A percentile compares a stretch with the other conserved stretches of the same genome.
phyloP scores from a whole-genome alignment of 2,329 filamentous ascomycete species.

The Ceratocystis papillata region DNA sequence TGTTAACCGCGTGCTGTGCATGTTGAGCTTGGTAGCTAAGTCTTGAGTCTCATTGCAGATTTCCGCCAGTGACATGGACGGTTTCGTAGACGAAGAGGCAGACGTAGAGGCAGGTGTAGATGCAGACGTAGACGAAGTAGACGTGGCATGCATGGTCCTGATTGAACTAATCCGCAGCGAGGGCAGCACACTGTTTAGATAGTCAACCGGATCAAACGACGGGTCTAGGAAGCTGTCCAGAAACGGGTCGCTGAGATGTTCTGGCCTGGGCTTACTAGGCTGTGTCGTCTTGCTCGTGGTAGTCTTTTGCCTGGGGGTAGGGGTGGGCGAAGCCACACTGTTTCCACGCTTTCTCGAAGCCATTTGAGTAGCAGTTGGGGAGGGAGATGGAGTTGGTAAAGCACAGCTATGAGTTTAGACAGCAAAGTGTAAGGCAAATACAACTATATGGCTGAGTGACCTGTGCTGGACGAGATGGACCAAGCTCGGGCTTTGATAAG shows the following conservation, averaged over 20 bases:
- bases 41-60: constrained; percentile 71
- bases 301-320: constrained; percentile 19
- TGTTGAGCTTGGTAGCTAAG: constrained; percentile 76
- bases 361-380: constrained; percentile 10
- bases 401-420: not conserved
- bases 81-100: constrained; percentile 19
- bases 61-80: constrained; percentile 53
- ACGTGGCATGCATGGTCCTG: not conserved
- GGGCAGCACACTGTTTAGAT: constrained; percentile 70
- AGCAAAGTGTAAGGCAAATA: not conserved
- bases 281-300: constrained; percentile 18
- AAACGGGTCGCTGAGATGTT: constrained; percentile 59
- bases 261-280: constrained; percentile 41
- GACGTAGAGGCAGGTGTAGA: not conserved
- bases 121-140: not conserved
- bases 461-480: too few species aligned
- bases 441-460: not conserved
- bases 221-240: constrained; percentile 65
- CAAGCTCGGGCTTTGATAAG: too few species aligned
- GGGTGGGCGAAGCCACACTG: constrained; percentile 17
- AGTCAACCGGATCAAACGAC: constrained; percentile 72
- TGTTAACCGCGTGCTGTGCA: constrained; percentile 74
- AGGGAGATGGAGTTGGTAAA: not conserved
- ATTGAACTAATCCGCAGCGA: constrained; percentile 40
- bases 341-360: constrained; percentile 21